Base-by-base conservation (phyloP, 306 rosid genomes). In the Begonia loranthoides region DNA sequence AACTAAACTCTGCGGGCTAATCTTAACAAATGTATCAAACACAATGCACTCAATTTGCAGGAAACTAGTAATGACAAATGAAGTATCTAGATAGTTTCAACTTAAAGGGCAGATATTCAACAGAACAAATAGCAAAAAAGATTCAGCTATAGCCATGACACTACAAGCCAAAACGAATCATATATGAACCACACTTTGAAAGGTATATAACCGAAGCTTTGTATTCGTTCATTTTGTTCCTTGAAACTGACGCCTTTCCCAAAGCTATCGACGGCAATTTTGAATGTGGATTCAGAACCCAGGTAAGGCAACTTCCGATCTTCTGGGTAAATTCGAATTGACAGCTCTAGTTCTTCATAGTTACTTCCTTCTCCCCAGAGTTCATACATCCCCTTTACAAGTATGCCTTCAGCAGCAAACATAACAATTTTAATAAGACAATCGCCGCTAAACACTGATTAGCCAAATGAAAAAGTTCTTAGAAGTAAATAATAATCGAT, bases 341-440 rank as follows among this genome's bases (percentile, higher is more conserved):
- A 76, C 50, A 72, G 92, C 55, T 78, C 81, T 60, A 85, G 71
- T 57, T 82, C 97, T 68, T 78, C 85, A 51, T 79, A 72, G 71
- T 70, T 73, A 51, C 74, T 52, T 58, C 97, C 97, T 72, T 82
- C 95, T 34, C 94, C 97, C 95, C 95, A 85, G 11, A 85, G 70
- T 60, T 90, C 97, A 69, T 85, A 90, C 79, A 90, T 78, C 49
- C 97, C 97, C 78, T 82, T 90, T 65, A 85, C 92, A 41, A 90
- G 87, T 76, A 90, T 85, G 54, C 95, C 97, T 90, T 36, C 61
- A 64, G 50, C 16, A 12, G 49, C 22, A 38, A 49, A 44, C 45
- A 45, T 6, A 24, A 24, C 12, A 9, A 15, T n/a, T 3, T 6
- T 9, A 38, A 39, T 34, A 41, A 49, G 1, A 52, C 54, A 14